Base-by-base conservation (phyloP, 768 basidiomycete species). In the Lactifluus volemus region DNA sequence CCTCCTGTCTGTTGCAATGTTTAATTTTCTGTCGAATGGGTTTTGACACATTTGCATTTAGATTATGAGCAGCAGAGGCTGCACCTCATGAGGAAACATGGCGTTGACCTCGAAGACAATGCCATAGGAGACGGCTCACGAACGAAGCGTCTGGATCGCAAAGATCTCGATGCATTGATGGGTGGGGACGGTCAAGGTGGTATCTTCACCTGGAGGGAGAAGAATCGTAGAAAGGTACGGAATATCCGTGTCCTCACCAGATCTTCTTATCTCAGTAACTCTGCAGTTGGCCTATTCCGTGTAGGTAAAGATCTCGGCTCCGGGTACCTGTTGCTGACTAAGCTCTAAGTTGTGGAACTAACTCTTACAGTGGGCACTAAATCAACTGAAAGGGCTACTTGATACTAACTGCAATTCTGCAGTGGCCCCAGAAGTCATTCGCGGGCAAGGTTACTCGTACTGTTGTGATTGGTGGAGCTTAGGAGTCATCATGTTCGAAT, bases 381-480 rank as follows among this genome's bases (percentile, higher is more conserved):
- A 30, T 11, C 41, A 5, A 11, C 2, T 48, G 54, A 59, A 60
- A 38, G 21, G 25, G 32, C n/a, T 29, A 17, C 10, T 17, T 2
- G 25, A 29, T 32, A 21, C 38, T 57, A 4, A 60, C 50, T 42
- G 44, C 39, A 42, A 51, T 55, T 60, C 67, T 67, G 60, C 64
- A 92, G 91, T 92, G 89, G 91, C 89, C 9, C 91, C 90, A 47
- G 90, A 92, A 72, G 91, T 92, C 49, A 91, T 93, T 70, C 83
- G 89, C 67, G 89, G 89, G 21, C 88, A 91, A 70, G 95, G 94
- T 29, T 98, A 98, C 73, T 84, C 88, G 42, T 95, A 90, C 74
- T 89, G 88, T 39, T 96, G 93, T 71, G 96, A 98, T 70, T 98
- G 94, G 94, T 99, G 96, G 96, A 92, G 89, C 74, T 81, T 98